phyloP scores from a whole-genome alignment of 2,329 filamentous ascomycete genomes.

The Cadophora malorum region DNA sequence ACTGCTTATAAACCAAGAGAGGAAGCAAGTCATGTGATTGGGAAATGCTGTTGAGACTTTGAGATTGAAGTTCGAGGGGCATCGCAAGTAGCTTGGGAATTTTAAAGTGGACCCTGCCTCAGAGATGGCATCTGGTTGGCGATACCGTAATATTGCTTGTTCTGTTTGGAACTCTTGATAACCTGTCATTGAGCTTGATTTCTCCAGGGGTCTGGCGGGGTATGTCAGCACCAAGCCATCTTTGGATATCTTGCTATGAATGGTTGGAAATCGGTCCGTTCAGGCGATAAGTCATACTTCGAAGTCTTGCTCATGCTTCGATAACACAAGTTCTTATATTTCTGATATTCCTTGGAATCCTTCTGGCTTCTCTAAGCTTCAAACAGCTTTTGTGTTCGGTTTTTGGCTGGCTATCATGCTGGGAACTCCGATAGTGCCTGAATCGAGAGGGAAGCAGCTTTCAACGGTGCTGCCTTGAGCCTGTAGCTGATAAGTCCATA shows the following conservation, averaged over 20 bases:
- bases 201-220: neutral
- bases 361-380: too few relatives aligned
- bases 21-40: slow-evolving; percentile 1
- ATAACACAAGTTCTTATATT: too few relatives aligned
- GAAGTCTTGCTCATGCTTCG: too few relatives aligned
- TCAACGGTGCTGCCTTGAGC: too few relatives aligned
- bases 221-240: neutral
- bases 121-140: neutral
- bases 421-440: too few relatives aligned
- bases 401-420: too few relatives aligned
- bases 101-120: neutral
- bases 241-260: neutral
- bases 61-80: neutral
- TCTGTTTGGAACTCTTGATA: neutral
- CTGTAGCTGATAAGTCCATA: too few relatives aligned
- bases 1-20: neutral
- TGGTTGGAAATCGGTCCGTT: neutral
- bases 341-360: too few relatives aligned
- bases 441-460: too few relatives aligned
- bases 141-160: slow-evolving; percentile 5
- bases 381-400: too few relatives aligned
- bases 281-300: neutral
- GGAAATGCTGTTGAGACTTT: neutral
- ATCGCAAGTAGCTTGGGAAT: slow-evolving; percentile 17
- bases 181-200: neutral